Evolutionary conservation across 495 filamentous ascomycete genomes (phyloP).

Genomic region (Cairneyella variabilis): DNA sequence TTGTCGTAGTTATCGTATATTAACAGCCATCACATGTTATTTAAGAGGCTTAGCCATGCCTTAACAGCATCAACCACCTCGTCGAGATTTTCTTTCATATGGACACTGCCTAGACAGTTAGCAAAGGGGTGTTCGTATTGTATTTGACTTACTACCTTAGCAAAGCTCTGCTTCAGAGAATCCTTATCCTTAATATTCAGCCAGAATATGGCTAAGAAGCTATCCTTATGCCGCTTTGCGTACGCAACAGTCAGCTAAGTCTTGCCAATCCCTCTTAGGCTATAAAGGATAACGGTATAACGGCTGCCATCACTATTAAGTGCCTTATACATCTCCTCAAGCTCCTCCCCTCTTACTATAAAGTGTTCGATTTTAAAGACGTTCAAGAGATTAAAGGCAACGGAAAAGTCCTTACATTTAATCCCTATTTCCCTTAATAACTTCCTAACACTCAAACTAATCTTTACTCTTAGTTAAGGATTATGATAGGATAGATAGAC

Average conservation of each 20-base stretch:
- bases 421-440: too few species aligned
- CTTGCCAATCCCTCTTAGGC: background rate
- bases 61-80: conserved; percentile 28
- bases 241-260: background rate
- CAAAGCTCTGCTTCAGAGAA: background rate
- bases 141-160: conserved; percentile 14
- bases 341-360: conserved; percentile 18
- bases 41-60: conserved; percentile 34
- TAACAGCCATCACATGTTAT: conserved; percentile 35
- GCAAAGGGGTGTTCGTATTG: conserved; percentile 26
- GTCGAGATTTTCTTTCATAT: conserved; percentile 17
- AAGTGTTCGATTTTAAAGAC: conserved; percentile 2
- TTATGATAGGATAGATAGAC: too few species aligned
- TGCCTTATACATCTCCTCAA: conserved; percentile 18
- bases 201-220: background rate
- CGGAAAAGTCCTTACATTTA: too few species aligned
- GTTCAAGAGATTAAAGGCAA: conserved; percentile 3
- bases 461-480: too few species aligned
- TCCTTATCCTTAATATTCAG: background rate
- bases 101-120: conserved; percentile 11
- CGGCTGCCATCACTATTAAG: conserved; percentile 17
- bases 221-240: background rate
- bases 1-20: conserved; percentile 45
- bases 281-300: conserved; percentile 3
- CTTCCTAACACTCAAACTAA: too few species aligned